A percentile compares a stretch with the other conserved stretches of the same genome.
Evolutionary conservation across 176 grass and related monocot species (phyloP).

Genomic region (Carex littledalei): DNA sequence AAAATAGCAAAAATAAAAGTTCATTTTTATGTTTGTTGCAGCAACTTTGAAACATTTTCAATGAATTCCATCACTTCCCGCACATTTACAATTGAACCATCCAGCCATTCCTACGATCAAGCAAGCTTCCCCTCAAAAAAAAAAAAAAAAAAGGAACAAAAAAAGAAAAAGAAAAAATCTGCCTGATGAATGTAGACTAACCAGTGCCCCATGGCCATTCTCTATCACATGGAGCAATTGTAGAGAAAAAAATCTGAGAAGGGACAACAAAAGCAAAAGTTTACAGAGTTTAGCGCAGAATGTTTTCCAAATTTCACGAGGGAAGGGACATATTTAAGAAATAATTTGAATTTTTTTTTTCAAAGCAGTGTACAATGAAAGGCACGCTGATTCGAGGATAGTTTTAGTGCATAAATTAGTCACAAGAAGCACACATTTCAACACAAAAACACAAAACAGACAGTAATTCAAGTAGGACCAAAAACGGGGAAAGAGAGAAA

Average conservation of each 20-base stretch:
- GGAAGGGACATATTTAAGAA: background rate
- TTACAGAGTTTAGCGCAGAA: background rate
- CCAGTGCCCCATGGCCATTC: background rate
- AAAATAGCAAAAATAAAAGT: background rate
- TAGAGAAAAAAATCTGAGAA: background rate
- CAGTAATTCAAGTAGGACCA: background rate
- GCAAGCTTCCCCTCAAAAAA: background rate
- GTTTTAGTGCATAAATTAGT: background rate
- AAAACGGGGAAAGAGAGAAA: background rate
- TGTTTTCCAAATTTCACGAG: background rate
- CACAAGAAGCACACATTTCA: background rate
- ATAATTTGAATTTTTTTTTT: background rate
- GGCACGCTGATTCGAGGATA: background rate
- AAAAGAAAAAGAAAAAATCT: background rate
- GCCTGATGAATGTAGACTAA: background rate
- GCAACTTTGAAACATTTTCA: background rate
- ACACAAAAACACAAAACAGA: background rate
- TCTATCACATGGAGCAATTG: background rate
- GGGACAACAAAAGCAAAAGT: background rate
- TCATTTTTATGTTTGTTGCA: background rate
- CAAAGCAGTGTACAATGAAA: background rate
- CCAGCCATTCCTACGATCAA: background rate
- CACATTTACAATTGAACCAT: background rate
- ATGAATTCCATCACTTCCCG: background rate
- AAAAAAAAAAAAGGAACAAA: background rate